A percentile compares a stretch with the other conserved stretches of the same genome.
These are phyloP conservation scores for Picea glauca DNA, from an alignment of 75 land plant genomes.

Conservation along the genomic window DNA sequence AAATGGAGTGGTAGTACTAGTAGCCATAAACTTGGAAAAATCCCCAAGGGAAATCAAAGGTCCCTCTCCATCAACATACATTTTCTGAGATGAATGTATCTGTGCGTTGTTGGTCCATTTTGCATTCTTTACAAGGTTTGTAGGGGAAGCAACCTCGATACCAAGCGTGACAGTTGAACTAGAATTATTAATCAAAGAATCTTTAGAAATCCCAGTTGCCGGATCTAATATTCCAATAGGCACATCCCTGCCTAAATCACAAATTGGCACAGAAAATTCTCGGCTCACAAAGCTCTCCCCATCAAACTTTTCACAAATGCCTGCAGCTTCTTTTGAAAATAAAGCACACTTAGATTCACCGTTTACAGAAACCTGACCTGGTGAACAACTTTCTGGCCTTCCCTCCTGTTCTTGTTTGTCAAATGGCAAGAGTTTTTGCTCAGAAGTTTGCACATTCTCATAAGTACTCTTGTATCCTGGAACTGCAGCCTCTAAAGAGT, in stretches of 20 bases:
- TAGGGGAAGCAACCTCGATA: background rate
- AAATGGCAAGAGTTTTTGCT: background rate
- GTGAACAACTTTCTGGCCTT: background rate
- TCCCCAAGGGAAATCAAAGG: background rate
- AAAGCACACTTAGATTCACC: background rate
- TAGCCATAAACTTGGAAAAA: background rate
- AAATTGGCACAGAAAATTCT: slow-evolving; percentile 10
- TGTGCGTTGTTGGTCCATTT: slow-evolving; percentile 2
- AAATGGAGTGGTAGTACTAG: background rate
- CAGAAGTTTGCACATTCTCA: slow-evolving; percentile 29
- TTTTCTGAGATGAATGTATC: slow-evolving; percentile 2
- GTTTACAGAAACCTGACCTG: background rate
- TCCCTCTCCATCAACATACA: background rate
- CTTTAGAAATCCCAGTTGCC: background rate
- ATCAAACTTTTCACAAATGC: slow-evolving; percentile 4
- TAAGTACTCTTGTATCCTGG: slow-evolving; percentile 16
- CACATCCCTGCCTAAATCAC: slow-evolving; percentile 8
- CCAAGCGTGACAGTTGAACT: background rate
- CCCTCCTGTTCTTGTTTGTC: slow-evolving; percentile 2
- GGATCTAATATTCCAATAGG: background rate
- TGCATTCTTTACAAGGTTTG: background rate
- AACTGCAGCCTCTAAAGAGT: slow-evolving; percentile 34
- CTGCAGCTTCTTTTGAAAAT: background rate
- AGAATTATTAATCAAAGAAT: background rate
- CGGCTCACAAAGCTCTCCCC: background rate